A percentile compares a stretch with the other conserved stretches of the same genome.
Evolutionary conservation across 208 protist genomes (phyloP).

Genomic region (Leishmania guyanensis): DNA sequence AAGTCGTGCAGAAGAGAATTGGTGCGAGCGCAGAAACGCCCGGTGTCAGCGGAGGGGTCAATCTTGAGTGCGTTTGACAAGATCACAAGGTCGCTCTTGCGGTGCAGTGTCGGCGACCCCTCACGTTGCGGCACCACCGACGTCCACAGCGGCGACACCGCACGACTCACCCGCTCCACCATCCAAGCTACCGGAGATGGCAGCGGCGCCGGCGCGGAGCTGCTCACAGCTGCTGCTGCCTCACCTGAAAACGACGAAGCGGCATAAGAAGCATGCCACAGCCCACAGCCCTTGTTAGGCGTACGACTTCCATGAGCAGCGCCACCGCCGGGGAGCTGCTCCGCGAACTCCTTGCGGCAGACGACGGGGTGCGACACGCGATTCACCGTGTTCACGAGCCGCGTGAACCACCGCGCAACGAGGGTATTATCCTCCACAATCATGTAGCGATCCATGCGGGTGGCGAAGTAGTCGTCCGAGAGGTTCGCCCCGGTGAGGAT

Average conservation of each 20-base stretch:
- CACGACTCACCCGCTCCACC: not conserved
- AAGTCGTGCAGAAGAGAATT: constrained; percentile 44
- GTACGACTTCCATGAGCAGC: too few species aligned
- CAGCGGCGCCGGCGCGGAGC: not conserved
- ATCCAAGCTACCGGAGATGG: not conserved
- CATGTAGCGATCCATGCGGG: constrained; percentile 94
- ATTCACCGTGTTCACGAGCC: constrained; percentile 46
- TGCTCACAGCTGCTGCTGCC: not conserved
- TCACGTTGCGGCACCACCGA: not conserved
- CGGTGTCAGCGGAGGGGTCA: constrained; percentile 52
- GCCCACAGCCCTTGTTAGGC: not conserved
- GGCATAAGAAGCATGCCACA: not conserved
- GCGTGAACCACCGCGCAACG: constrained; percentile 69
- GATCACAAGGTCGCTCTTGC: constrained; percentile 58
- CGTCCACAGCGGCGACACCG: not conserved
- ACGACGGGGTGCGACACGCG: constrained; percentile 55
- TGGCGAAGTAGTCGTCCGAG: constrained; percentile 94
- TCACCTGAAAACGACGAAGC: not conserved
- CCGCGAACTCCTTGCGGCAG: constrained; percentile 33
- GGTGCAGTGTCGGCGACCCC: constrained; percentile 46
- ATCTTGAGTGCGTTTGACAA: constrained; percentile 50
- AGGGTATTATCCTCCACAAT: constrained; percentile 60
- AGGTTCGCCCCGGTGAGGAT: constrained; percentile 95
- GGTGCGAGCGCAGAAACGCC: constrained; percentile 29
- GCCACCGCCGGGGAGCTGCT: constrained; percentile 2